These are phyloP conservation scores for Ramaria rubella DNA, from an alignment of 768 basidiomycete genomes.

Conservation along the genomic window DNA sequence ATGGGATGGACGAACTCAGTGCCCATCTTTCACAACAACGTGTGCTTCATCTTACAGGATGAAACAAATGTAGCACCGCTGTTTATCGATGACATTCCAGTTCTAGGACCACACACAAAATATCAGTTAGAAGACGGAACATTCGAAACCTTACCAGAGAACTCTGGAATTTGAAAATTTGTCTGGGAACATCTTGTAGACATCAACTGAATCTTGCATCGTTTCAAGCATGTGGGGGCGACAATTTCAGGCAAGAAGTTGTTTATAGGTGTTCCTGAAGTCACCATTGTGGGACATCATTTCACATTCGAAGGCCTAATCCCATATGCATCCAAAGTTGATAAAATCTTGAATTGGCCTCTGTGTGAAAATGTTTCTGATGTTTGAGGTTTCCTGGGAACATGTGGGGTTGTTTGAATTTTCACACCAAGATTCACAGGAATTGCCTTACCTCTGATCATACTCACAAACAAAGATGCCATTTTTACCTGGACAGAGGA, in stretches of 20 bases:
- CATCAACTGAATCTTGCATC: slow-evolving; percentile 20
- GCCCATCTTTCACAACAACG: slow-evolving; percentile 9
- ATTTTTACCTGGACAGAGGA: slow-evolving; percentile 16
- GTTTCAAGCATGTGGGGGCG: slow-evolving; percentile 22
- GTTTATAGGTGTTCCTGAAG: slow-evolving; percentile 13
- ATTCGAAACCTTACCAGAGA: slow-evolving; percentile 11
- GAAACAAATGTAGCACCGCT: slow-evolving; percentile 6
- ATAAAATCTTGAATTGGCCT: slow-evolving; percentile 24
- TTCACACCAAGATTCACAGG: slow-evolving; percentile 16
- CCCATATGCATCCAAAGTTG: slow-evolving; percentile 18
- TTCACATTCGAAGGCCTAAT: slow-evolving; percentile 27
- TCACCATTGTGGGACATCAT: slow-evolving; percentile 26
- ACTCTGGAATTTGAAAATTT: slow-evolving; percentile 23
- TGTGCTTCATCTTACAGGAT: slow-evolving; percentile 12
- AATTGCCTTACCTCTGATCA: slow-evolving; percentile 11
- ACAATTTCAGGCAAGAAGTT: slow-evolving; percentile 30
- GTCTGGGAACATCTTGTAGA: no score
- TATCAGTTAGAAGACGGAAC: slow-evolving; percentile 11
- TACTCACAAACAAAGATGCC: slow-evolving; percentile 18
- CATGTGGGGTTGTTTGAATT: slow-evolving; percentile 11
- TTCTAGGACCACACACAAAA: slow-evolving; percentile 14
- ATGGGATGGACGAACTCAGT: slow-evolving; percentile 15
- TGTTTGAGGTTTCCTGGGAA: slow-evolving; percentile 18
- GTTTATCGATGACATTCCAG: slow-evolving; percentile 22
- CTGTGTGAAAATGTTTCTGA: slow-evolving; percentile 10